Percentiles rank a stretch among this genome's conserved stretches.
phyloP scores from a whole-genome alignment of 176 grass and related monocot genomes.

The Thinopyrum elongatum region DNA sequence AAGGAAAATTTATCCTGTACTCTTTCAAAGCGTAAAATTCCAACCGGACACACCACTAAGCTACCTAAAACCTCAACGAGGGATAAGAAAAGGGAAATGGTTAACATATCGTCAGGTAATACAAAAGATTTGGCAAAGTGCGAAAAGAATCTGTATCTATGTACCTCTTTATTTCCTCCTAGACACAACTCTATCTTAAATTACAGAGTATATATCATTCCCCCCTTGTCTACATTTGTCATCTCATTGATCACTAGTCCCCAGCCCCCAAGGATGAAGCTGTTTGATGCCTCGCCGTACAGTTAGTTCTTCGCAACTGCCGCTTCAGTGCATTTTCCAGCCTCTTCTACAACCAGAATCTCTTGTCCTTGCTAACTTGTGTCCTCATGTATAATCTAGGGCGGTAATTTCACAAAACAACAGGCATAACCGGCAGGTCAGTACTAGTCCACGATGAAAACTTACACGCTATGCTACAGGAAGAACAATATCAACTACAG shows the following conservation, averaged over 20 bases:
- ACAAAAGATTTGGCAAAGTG: conserved; percentile 41
- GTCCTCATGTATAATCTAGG: conserved; percentile 29
- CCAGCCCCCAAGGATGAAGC: conserved; percentile 2
- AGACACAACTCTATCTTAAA: conserved; percentile 45
- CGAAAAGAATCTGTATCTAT: conserved; percentile 61
- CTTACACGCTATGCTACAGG: not conserved
- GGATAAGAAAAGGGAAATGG: conserved; percentile 21
- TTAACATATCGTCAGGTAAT: conserved; percentile 41
- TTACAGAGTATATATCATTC: conserved; percentile 48
- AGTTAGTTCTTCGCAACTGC: conserved; percentile 43
- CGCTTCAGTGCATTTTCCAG: conserved; percentile 11
- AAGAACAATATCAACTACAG: not conserved
- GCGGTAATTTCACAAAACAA: conserved; percentile 6
- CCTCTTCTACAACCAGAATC: conserved; percentile 27
- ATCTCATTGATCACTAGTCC: conserved; percentile 43
- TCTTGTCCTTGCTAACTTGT: conserved; percentile 11
- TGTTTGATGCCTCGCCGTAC: conserved; percentile 30
- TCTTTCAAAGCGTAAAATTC: conserved; percentile 19
- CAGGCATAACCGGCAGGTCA: conserved; percentile 4
- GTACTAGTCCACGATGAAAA: not conserved
- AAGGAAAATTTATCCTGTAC: conserved; percentile 15
- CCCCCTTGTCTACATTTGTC: conserved; percentile 82
- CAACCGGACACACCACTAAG: conserved; percentile 13
- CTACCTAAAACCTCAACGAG: conserved; percentile 32
- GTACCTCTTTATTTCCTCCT: conserved; percentile 73